These are phyloP conservation scores for Phytophthora pistaciae DNA, from an alignment of 352 stramenopile species.

Conservation along the genomic window DNA sequence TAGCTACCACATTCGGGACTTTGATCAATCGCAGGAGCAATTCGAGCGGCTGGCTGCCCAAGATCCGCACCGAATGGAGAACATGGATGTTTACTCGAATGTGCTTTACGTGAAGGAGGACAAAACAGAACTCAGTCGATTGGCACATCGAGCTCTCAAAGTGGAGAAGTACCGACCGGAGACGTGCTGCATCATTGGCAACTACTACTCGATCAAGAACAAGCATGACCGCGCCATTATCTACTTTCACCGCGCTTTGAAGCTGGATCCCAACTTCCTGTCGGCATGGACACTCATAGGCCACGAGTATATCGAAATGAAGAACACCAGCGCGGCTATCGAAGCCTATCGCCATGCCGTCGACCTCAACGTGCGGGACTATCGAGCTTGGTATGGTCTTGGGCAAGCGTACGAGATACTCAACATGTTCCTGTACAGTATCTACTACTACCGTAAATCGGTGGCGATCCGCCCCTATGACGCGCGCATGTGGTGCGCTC, in stretches of 20 bases:
- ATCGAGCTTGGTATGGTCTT: constrained; percentile 98
- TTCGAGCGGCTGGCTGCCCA: constrained; percentile 70
- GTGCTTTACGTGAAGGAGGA: constrained; percentile 90
- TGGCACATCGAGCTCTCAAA: constrained; percentile 92
- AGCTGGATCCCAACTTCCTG: constrained; percentile 95
- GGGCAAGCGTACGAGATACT: constrained; percentile 99
- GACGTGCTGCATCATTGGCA: constrained; percentile 98
- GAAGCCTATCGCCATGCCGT: constrained; percentile 96
- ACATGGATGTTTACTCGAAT: constrained; percentile 90
- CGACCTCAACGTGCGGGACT: constrained; percentile 95
- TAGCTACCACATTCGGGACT: constrained; percentile 88
- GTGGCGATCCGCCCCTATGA: constrained; percentile 96
- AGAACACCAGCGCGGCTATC: constrained; percentile 97
- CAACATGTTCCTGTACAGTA: constrained; percentile 98
- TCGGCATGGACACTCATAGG: constrained; percentile 98
- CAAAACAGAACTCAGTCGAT: constrained; percentile 85
- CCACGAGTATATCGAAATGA: constrained; percentile 99
- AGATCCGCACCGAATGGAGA: constrained; percentile 83
- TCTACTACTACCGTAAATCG: constrained; percentile 99
- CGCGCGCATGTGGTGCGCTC: constrained; percentile 97
- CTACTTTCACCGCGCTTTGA: constrained; percentile 97
- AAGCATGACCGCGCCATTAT: constrained; percentile 97
- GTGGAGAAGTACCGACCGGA: constrained; percentile 98
- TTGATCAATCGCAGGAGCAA: constrained; percentile 80
- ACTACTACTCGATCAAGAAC: constrained; percentile 91